Conservation (phyloP, 257 asterid species). For the Petunia secreta region DNA sequence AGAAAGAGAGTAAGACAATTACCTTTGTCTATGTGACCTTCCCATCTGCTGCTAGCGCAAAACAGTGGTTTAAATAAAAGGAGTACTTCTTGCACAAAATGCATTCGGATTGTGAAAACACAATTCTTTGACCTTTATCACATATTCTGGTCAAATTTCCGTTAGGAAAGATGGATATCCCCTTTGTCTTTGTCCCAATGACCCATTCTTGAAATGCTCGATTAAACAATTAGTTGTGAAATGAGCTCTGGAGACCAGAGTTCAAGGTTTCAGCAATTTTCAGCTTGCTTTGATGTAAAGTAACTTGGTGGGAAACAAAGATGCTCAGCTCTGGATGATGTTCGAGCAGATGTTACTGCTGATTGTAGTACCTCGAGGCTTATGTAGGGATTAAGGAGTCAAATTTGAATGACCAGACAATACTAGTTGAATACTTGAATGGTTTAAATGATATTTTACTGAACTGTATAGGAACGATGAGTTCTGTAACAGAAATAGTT, state of each 20-base stretch:
- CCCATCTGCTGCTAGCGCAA: neutral
- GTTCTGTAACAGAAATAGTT: neutral
- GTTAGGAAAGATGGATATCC: neutral
- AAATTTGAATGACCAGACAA: neutral
- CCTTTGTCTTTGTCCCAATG: neutral
- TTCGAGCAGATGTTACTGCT: neutral
- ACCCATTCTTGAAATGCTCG: neutral
- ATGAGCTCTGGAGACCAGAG: neutral
- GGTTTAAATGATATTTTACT: neutral
- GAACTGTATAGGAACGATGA: neutral
- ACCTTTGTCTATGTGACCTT: slow-evolving; percentile 56
- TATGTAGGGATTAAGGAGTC: neutral
- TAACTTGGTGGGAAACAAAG: neutral
- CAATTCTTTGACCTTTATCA: neutral
- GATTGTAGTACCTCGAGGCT: slow-evolving; percentile 6
- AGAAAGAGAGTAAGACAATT: slow-evolving; percentile 68
- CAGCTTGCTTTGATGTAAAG: slow-evolving; percentile 13
- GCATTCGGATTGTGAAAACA: neutral
- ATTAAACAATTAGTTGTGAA: slow-evolving; percentile 22
- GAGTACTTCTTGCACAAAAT: slow-evolving; percentile 25
- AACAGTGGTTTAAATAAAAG: slow-evolving; percentile 12
- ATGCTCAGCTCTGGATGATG: neutral
- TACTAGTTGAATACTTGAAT: neutral
- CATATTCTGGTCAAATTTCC: slow-evolving; percentile 12
- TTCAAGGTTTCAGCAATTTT: slow-evolving; percentile 4